Evolutionary conservation across 441 rosid genomes (phyloP), one percentile per base, ranked within the genome.

Genomic region (Corymbia calophylla): DNA sequence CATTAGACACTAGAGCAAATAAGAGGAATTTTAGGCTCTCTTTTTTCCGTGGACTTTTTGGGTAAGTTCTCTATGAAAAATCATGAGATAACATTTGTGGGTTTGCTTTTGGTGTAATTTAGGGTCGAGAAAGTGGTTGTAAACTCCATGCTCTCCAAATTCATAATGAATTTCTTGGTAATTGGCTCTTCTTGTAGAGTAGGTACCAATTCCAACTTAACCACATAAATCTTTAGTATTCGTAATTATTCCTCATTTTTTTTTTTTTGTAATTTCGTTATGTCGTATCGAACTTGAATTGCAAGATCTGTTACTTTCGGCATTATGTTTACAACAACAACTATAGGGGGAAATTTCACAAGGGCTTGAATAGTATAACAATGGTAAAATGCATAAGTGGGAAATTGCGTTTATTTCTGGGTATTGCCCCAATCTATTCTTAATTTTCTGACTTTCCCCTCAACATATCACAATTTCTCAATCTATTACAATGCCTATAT

Each of bases 171-270:
- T 31, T 31, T 66, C 5, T 66, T 7, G 25, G 3, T 8, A 4
- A 10, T 0, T 32, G 0, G 2, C 44, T 68, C 12, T 35, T 68
- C 2, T 68, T 4, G 35, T 32, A 3, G 12, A 68, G 23, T 17
- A 32, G 13, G 12, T 68, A 9, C 16, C 6, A 7, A 32, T 32
- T 32, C 3, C 3, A 3, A 17, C 12, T 5, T 2, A 9, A 77
- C 27, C 1, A 23, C 0, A 44, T 77, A 44, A 35, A 73, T 73
- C 29, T 73, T 1, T 11, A 0, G 2, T 35, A 11, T 10, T 70
- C 2, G 18, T 70, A 9, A 1, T 35, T 4, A 0, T 70, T 73
- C 8, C 8, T 12, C 3, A 0, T 73, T 17, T 39, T 4, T 39
- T 39, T 39, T 39, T 39, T 77, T 51, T 39, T 3, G 9, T 12